Evolutionary conservation across 2,329 filamentous ascomycete species (phyloP), one percentile per base, ranked within the genome.

Genomic region (Metarhizium robertsii): DNA sequence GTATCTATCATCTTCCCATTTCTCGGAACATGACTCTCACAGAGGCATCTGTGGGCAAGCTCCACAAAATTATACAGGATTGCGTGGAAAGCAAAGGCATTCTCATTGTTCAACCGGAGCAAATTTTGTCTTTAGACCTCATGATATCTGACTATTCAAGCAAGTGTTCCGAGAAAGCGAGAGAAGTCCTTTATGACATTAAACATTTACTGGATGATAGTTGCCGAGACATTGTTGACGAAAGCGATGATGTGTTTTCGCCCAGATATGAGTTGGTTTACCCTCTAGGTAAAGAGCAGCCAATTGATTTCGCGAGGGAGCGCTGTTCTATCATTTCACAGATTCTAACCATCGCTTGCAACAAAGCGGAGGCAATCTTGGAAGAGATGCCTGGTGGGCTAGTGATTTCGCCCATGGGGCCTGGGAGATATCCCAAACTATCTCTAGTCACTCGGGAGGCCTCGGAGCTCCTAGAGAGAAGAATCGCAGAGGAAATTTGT

Each of bases 161-260:
- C 2, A 61, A 46, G 8, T n/a, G 13, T 25, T 11, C n/a, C n/a
- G n/a, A 25, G 5, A 10, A 10, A 13, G 20, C 43, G 20, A 46
- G 20, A 29, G 20, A 46, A 34, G 64, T 0, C 72, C 67, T 0
- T 75, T 81, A 36, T 29, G 69, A 0, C 78, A 73, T 60, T 66
- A 84, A 1, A 64, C 76, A 42, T 7, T 51, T 0, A 8, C n/a
- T 46, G 8, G 43, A 46, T n/a, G 20, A 20, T 25, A 56, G 67
- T 2, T 70, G 75, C 0, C 70, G 80, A 0, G 81, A 85, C 59
- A 73, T 86, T 6, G 69, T 86, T 0, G 83, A 86, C 56, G 83
- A 86, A 62, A 81, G 78, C 48, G 84, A 86, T 50, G 81, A 85
- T 54, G 80, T 79, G 53, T 77, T 85, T 50, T 79, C 73, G 38